phyloP scores from a whole-genome alignment of 164 flowering plant genomes.

The Vitis rupestris region DNA sequence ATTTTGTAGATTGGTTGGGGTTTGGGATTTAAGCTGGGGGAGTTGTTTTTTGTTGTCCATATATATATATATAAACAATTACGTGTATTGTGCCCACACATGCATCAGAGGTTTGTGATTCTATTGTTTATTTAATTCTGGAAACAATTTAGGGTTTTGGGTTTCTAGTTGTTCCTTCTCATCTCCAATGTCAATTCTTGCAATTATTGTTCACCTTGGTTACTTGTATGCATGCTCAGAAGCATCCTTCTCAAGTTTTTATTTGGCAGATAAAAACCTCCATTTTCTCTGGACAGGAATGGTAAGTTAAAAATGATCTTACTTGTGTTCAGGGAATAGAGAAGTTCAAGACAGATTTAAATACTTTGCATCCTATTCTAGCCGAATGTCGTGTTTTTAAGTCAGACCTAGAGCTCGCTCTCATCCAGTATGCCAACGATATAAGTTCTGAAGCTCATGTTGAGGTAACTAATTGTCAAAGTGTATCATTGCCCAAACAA shows the following conservation, averaged over 20 bases:
- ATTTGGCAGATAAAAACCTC: background rate
- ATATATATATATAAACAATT: too few species aligned
- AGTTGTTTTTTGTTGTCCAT: too few species aligned
- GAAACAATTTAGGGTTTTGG: background rate
- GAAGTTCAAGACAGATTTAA: conserved; percentile 64
- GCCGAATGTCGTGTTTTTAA: conserved; percentile 85
- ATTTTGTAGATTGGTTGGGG: too few species aligned
- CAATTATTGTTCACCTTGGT: background rate
- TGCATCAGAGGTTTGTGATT: background rate
- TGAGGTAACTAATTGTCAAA: conserved; percentile 48
- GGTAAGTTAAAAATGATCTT: background rate
- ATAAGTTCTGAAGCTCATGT: conserved; percentile 97
- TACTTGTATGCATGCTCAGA: background rate
- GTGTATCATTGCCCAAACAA: background rate
- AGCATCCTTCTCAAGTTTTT: background rate
- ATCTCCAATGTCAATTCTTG: background rate
- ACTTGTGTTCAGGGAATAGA: conserved; percentile 61
- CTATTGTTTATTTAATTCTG: background rate
- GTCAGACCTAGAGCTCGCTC: conserved; percentile 72
- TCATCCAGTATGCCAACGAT: conserved; percentile 88
- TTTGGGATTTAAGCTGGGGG: too few species aligned
- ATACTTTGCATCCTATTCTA: conserved; percentile 77
- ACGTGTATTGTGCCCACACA: too few species aligned
- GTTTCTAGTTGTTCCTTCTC: background rate
- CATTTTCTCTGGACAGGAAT: background rate